phyloP scores from a whole-genome alignment of 352 stramenopile genomes.

The Globisporangium splendens region DNA sequence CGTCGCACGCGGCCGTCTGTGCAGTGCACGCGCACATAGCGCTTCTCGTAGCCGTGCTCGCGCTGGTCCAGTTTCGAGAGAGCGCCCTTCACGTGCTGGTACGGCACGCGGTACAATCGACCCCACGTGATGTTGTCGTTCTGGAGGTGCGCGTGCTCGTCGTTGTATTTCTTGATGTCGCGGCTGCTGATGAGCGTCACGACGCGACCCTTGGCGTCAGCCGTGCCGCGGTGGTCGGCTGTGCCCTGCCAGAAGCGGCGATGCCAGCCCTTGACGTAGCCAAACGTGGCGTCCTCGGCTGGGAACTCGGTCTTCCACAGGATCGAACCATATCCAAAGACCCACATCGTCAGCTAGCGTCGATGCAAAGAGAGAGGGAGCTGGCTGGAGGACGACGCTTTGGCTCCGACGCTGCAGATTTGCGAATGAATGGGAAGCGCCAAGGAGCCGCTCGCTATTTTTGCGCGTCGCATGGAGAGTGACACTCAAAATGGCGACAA shows the following conservation, averaged over 20 bases:
- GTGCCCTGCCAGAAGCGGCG: constrained; percentile 89
- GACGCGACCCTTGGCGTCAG: constrained; percentile 71
- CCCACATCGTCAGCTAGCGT: constrained; percentile 45
- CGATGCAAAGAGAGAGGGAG: not conserved
- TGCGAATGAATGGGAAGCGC: not conserved
- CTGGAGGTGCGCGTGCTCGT: constrained; percentile 63
- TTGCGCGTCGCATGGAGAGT: not conserved
- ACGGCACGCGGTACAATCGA: constrained; percentile 81
- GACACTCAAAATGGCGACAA: not conserved
- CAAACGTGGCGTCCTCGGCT: constrained; percentile 24
- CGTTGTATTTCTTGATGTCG: constrained; percentile 69
- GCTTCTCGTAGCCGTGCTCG: constrained; percentile 81
- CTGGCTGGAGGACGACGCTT: not conserved
- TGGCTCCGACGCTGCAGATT: constrained; percentile 20
- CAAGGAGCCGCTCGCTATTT: not conserved
- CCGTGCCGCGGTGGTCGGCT: constrained; percentile 80
- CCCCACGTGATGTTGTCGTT: constrained; percentile 78
- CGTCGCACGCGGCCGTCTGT: constrained; percentile 57
- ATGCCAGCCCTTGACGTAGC: constrained; percentile 78
- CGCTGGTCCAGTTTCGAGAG: constrained; percentile 81
- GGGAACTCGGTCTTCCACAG: constrained; percentile 33
- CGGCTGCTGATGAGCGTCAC: constrained; percentile 84
- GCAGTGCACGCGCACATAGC: constrained; percentile 76
- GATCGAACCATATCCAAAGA: constrained; percentile 63
- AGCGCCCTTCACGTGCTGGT: constrained; percentile 71